These are phyloP conservation scores for Talaromyces stipitatus DNA, from an alignment of 495 filamentous ascomycete genomes.

Conservation along the genomic window DNA sequence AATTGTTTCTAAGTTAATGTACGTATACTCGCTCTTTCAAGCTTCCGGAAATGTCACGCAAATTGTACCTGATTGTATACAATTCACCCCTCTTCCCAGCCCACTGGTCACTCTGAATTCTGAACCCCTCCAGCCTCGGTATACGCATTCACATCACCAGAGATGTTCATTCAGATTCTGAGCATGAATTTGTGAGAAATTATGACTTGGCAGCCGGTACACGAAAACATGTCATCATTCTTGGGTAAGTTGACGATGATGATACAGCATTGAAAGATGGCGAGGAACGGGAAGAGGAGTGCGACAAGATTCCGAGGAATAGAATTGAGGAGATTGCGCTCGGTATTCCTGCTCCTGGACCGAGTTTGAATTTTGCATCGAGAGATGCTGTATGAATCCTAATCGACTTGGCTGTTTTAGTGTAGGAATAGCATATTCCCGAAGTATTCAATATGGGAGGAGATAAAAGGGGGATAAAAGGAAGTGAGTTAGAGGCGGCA, in stretches of 20 bases:
- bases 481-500: too few relatives aligned
- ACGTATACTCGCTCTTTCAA: neutral
- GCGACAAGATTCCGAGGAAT: neutral
- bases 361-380: neutral
- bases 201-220: too few relatives aligned
- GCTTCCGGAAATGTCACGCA: neutral
- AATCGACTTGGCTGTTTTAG: too few relatives aligned
- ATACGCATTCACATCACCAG: too few relatives aligned
- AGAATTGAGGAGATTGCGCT: neutral
- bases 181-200: too few relatives aligned
- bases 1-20: neutral
- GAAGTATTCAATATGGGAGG: too few relatives aligned
- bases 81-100: neutral
- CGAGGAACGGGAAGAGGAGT: neutral
- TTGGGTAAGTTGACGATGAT: neutral
- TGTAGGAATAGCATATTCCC: too few relatives aligned
- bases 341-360: neutral
- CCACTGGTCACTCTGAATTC: neutral
- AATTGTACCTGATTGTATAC: neutral
- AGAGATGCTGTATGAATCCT: neutral
- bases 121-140: too few relatives aligned
- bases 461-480: too few relatives aligned
- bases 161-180: too few relatives aligned
- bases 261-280: neutral
- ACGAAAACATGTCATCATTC: neutral